Conservation (phyloP, 2,329 filamentous ascomycete genomes). For the Cladosporium phlei region DNA sequence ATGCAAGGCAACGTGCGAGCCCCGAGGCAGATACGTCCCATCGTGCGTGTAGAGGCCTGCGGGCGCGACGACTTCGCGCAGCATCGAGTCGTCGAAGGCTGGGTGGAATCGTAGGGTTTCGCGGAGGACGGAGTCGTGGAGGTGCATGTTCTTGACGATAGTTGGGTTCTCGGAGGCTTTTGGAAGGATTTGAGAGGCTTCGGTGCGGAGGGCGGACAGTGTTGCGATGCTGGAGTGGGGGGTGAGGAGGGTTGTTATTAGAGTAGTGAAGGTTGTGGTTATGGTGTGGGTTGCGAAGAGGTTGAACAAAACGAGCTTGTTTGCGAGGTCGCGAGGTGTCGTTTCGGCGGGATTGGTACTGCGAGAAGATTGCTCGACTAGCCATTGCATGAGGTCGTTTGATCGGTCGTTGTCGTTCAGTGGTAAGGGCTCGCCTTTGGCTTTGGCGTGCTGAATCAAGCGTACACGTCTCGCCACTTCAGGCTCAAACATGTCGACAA, state of each 20-base stretch:
- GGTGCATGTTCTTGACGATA: conserved; percentile 14
- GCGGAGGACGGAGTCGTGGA: conserved; percentile 21
- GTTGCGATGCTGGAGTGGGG: not conserved
- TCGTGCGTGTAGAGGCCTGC: conserved; percentile 19
- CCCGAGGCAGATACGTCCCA: conserved; percentile 18
- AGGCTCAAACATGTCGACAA: conserved; percentile 7
- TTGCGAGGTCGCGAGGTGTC: not conserved
- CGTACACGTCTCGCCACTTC: conserved; percentile 2
- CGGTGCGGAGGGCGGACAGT: conserved; percentile 13
- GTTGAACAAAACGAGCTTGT: conserved; percentile 14
- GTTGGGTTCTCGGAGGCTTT: not conserved
- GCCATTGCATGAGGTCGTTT: conserved; percentile 17
- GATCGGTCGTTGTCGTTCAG: not conserved
- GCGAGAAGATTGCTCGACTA: conserved; percentile 3
- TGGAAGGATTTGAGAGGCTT: conserved; percentile 11
- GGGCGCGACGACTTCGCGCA: conserved; percentile 17
- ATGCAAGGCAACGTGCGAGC: conserved; percentile 12
- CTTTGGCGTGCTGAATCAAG: not conserved
- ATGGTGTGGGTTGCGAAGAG: conserved; percentile 14
- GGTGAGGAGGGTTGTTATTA: conserved; percentile 11
- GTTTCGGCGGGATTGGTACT: conserved; percentile 5
- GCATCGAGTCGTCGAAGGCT: conserved; percentile 19
- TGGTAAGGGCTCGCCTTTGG: not conserved
- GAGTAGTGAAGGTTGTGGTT: conserved; percentile 4
- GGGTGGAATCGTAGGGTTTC: conserved; percentile 19